Percentiles rank a stretch among this genome's conserved stretches.
phyloP scores from a whole-genome alignment of 768 basidiomycete species.

The Austroboletus eburneus region DNA sequence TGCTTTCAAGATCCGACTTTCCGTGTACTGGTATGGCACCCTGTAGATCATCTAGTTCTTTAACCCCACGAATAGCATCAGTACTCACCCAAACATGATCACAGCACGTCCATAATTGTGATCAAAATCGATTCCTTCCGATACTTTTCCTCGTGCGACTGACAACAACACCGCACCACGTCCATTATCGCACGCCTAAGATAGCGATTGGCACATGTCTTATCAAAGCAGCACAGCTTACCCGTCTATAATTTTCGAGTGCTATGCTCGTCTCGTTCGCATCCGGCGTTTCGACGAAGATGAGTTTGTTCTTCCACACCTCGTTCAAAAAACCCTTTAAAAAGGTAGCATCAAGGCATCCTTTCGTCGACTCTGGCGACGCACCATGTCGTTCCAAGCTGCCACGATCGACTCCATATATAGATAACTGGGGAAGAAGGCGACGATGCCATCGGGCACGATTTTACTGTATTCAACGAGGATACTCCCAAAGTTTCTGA shows the following conservation, averaged over 20 bases:
- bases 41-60: conserved; percentile 36
- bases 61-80: not conserved
- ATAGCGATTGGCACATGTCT: not conserved
- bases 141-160: conserved; percentile 97
- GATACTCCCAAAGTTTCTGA: conserved; percentile 97
- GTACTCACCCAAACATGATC: conserved; percentile 93
- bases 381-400: conserved; percentile 99
- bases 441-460: conserved; percentile 97
- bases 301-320: conserved; percentile 99
- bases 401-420: conserved; percentile 99
- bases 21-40: conserved; percentile 97
- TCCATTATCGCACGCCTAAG: conserved; percentile 95
- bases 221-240: conserved; percentile 29
- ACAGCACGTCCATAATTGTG: conserved; percentile 99
- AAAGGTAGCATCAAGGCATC: conserved; percentile 2
- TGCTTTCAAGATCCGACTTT: conserved; percentile 95
- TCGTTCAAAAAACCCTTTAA: conserved; percentile 97
- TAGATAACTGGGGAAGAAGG: conserved; percentile 98
- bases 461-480: conserved; percentile 97
- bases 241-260: conserved; percentile 93
- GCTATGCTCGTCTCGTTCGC: conserved; percentile 99
- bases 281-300: conserved; percentile 99
- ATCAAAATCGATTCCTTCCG: conserved; percentile 99
- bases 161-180: conserved; percentile 94
- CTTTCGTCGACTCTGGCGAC: conserved; percentile 19